Base-by-base conservation (phyloP, 345 rosid genomes). In the Gossypium stocksii region DNA sequence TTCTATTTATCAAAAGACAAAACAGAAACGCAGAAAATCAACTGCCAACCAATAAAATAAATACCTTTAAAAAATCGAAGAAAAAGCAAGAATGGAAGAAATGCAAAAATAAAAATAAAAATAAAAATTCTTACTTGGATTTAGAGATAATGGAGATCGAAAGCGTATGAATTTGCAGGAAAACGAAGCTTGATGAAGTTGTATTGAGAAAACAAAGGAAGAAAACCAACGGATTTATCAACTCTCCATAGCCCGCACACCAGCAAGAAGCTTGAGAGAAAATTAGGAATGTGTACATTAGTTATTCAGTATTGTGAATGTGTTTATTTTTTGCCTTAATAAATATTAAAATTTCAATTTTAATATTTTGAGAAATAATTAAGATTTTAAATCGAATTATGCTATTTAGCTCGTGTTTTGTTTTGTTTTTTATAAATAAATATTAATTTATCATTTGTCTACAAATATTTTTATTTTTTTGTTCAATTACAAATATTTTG, bases 151-250 rank as follows among this genome's bases (percentile, higher is more conserved):
- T 22, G 34, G 34, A 22, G 38, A 59, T 59, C 17, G 34, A 62
- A 48, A 74, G 71, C 62, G 71, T 63, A 45, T 51, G 71, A 69
- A 63, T 74, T 62, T 74, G 64, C 64, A 66, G 72, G 57, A 52
- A 14, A 69, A 27, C 22, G 54, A 27, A 48, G 22, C 45, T n/a
- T 27, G 14, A 57, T 57, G 62, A 22, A 57, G 29, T 57, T 57
- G 11, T 34, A 57, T 22, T 12, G 62, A 57, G 62, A 20, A 57
- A 57, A 22, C 23, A 22, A 23, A 57, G 62, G 62, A 57, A 57
- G 34, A 57, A 54, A 10, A 22, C 6, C 34, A 57, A 57, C 16
- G 62, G 29, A 57, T 57, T 22, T 20, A 57, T 22, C 62, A 57
- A 57, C 62, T 57, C 62, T 57, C 62, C 62, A 22, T 57, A 9